phyloP scores from a whole-genome alignment of 2,329 filamentous ascomycete species.

The Botrytis fabae region DNA sequence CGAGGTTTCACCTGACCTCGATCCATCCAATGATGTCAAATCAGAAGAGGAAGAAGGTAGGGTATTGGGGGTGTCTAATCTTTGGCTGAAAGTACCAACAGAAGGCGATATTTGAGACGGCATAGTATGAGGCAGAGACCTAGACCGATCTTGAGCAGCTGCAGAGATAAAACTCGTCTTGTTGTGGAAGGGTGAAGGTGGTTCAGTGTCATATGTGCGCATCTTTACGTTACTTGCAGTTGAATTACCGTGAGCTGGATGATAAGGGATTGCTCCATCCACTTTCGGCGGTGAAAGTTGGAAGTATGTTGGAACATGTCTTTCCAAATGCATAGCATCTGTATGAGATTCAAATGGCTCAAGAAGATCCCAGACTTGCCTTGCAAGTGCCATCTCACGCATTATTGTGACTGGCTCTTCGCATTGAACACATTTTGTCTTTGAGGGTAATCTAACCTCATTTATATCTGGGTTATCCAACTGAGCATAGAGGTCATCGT shows the following conservation, averaged over 20 bases:
- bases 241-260: conserved; percentile 27
- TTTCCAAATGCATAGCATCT: conserved; percentile 44
- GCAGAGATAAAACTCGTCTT: conserved; percentile 25
- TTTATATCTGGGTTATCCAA: conserved; percentile 27
- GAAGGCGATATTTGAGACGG: conserved; percentile 32
- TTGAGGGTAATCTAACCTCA: conserved; percentile 34
- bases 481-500: conserved; percentile 27
- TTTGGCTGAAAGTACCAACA: conserved; percentile 16
- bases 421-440: conserved; percentile 42
- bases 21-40: conserved; percentile 26
- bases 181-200: conserved; percentile 24
- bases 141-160: conserved; percentile 24
- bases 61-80: conserved; percentile 27
- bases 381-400: conserved; percentile 43
- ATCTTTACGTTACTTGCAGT: conserved; percentile 23
- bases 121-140: conserved; percentile 27
- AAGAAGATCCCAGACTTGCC: conserved; percentile 44
- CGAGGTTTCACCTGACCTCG: conserved; percentile 22
- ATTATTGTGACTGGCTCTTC: conserved; percentile 41
- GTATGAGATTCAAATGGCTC: conserved; percentile 43
- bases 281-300: conserved; percentile 41
- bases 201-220: conserved; percentile 23
- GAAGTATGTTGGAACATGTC: conserved; percentile 43
- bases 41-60: conserved; percentile 30
- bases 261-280: conserved; percentile 30